These are phyloP conservation scores for Myochromella boudieri DNA, from an alignment of 768 basidiomycete genomes.

Conservation along the genomic window DNA sequence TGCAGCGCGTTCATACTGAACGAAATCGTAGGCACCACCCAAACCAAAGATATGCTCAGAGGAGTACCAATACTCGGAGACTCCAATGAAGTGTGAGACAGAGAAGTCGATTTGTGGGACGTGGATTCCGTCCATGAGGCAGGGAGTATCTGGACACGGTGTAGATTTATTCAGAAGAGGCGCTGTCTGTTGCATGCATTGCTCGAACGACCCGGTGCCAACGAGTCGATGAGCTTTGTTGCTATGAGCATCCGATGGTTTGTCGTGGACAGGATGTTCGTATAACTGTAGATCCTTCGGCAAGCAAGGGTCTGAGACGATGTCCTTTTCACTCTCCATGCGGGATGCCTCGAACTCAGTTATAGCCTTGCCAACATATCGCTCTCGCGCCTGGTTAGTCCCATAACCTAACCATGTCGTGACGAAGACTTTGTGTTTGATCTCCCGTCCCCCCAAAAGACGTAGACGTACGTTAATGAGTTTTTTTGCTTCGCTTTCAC, in stretches of 20 bases:
- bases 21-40: conserved; percentile 94
- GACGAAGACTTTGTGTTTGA: conserved; percentile 91
- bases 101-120: conserved; percentile 94
- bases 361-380: conserved; percentile 78
- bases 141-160: conserved; percentile 82
- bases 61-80: conserved; percentile 99
- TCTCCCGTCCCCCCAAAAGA: conserved; percentile 80
- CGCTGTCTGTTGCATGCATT: conserved; percentile 71
- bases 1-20: conserved; percentile 94
- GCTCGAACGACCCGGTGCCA: conserved; percentile 90
- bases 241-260: conserved; percentile 39
- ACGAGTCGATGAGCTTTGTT: conserved; percentile 59
- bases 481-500: conserved; percentile 52
- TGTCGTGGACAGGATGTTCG: conserved; percentile 51
- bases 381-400: conserved; percentile 93
- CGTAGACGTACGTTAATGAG: conserved; percentile 81
- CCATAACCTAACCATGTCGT: conserved; percentile 99
- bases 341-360: conserved; percentile 50
- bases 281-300: conserved; percentile 69
- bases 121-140: conserved; percentile 92
- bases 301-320: conserved; percentile 86
- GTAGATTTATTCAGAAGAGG: conserved; percentile 82
- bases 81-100: conserved; percentile 92
- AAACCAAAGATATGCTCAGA: conserved; percentile 95
- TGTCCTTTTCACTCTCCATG: conserved; percentile 24